Evolutionary conservation across 2,329 filamentous ascomycete species (phyloP), one percentile per base, ranked within the genome.

Genomic region (Clarireedia hainanense): DNA sequence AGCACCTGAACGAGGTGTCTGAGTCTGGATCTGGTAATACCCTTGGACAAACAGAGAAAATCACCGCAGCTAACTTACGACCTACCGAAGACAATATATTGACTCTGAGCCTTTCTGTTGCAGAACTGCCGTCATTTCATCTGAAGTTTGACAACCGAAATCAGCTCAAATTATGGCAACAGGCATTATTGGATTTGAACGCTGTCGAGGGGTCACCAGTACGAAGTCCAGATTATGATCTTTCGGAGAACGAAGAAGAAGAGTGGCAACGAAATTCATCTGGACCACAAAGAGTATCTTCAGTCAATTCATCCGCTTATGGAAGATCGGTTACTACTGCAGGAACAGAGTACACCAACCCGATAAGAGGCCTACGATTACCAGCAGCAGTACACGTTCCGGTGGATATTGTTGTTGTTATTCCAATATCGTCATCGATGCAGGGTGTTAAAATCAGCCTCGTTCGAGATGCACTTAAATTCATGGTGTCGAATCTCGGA

Each of bases 381-480:
- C 64, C 72, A 34, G 50, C 69, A 49, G 55, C 69, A 27, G 70
- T 92, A 48, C 94, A 99, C 68, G 89, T 97, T 15, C 92, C 94
- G 1, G 83, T 97, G 53, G 94, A 99, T 68, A 85, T 99, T 30
- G 92, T 99, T 0, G 90, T 97, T 0, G 94, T 99, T 23, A 91
- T 99, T 36, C 94, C 94, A 0, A 91, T 99, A 5, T 97, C 94
- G 0, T 95, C 92, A 1, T 97, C 94, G 0, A 99, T 97, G 92
- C 94, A 97, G 72, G 94, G 94, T n/a, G 82, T 99, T 58, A 99
- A 99, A 75, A 96, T 97, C 68, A 95, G 92, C 59, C 78, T 99
- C 1, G 83, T 99, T 14, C 85, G 91, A 43, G 94, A 99, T 71
- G 88, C 92, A 0, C 78, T 99, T 37, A 89, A 88, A 57, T 99